Conservation (phyloP, 2,329 filamentous ascomycete species). For the Gyromitra esculenta region DNA sequence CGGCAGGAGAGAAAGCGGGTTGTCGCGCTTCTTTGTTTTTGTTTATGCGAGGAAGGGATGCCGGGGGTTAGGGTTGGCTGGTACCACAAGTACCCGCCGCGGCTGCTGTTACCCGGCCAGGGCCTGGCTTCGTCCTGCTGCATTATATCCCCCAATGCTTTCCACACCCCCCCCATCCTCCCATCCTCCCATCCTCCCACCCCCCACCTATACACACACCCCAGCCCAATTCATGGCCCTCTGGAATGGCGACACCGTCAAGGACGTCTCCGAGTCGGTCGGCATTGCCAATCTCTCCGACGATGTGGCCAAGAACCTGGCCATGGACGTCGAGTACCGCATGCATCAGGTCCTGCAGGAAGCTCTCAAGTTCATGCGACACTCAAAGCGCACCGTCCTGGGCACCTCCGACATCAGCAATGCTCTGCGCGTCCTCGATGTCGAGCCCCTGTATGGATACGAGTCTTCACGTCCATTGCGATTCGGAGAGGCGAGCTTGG, state of each 20-base stretch:
- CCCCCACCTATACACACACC: not conserved
- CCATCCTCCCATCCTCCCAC: not conserved
- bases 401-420: slow-evolving; percentile 89
- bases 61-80: not conserved
- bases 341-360: slow-evolving; percentile 93
- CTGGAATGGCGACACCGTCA: slow-evolving; percentile 96
- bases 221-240: slow-evolving; percentile 67
- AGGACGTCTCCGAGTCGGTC: slow-evolving; percentile 94
- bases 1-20: not conserved
- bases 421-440: slow-evolving; percentile 84
- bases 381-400: slow-evolving; percentile 83
- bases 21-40: slow-evolving; percentile 50
- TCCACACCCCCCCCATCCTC: too few species aligned
- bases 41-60: slow-evolving; percentile 30
- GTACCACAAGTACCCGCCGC: too few species aligned
- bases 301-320: slow-evolving; percentile 85
- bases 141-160: too few species aligned
- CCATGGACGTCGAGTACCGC: slow-evolving; percentile 94
- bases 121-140: too few species aligned
- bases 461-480: slow-evolving; percentile 87
- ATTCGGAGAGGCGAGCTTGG: slow-evolving; percentile 92
- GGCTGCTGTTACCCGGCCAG: too few species aligned
- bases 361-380: slow-evolving; percentile 94
- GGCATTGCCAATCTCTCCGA: slow-evolving; percentile 83
- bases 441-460: slow-evolving; percentile 96